Evolutionary conservation across 257 asterid genomes (phyloP), one percentile per base, ranked within the genome.

Genomic region (Lycium barbarum): DNA sequence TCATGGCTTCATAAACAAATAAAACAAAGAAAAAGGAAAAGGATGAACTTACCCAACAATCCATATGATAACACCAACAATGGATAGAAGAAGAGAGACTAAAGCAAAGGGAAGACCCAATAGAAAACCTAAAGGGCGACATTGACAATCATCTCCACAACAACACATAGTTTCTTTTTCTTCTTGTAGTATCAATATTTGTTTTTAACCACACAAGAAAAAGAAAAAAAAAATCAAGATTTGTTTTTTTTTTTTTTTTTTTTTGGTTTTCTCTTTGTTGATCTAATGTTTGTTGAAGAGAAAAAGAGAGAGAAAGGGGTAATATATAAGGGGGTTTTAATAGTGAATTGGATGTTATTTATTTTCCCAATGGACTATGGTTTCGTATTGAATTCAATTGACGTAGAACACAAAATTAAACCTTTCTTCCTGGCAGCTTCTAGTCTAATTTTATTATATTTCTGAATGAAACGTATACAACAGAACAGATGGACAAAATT

Each of bases 81-180:
- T 35, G 53, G 89, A 87, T 72, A 87, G 85, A 80, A 87, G 63
- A 65, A 87, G 89, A n/a, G 85, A 22, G 33, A 84, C 87, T 9
- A 84, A 84, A 68, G 87, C 89, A 49, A 87, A 87, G 17, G 89
- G 89, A 26, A 87, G 87, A 36, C 89, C 87, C 3, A 87, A 76
- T 6, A 87, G 85, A 82, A 87, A 84, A 5, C 87, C 89, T 67
- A 87, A 81, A 51, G 89, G 88, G 22, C 84, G 85, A 54, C 87
- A 85, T 35, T 45, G 10, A 20, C 87, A 68, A 13, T 81, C 87
- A 55, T 85, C 85, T 45, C 87, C 87, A 58, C 82, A 54, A 68
- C 81, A 74, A 80, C 89, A 55, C 91, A 89, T 87, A 57, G 22
- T 65, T 54, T 54, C n/a, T 33, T 3, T 38, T 82, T 20, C 43